These are phyloP conservation scores for Wallacemonas sp. DNA, from an alignment of 208 protist genomes.

Conservation along the genomic window DNA sequence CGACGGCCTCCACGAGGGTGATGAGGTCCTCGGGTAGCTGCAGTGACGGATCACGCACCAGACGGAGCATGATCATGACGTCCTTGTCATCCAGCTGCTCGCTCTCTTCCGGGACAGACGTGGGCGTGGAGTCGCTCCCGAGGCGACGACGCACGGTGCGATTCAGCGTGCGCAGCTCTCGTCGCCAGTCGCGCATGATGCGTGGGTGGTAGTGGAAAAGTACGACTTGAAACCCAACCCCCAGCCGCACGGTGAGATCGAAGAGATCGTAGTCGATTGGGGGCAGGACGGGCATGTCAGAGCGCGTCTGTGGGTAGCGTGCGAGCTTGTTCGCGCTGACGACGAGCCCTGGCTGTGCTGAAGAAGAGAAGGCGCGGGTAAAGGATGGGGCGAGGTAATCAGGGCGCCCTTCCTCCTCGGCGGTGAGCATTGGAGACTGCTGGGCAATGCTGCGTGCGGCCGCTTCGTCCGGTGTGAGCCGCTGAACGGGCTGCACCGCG, in stretches of 20 bases:
- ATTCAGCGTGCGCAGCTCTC: conserved; percentile 39
- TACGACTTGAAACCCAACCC: conserved; percentile 39
- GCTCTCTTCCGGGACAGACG: background rate
- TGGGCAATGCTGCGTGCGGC: conserved; percentile 26
- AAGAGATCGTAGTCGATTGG: conserved; percentile 87
- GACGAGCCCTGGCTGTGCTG: conserved; percentile 16
- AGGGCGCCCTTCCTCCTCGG: conserved; percentile 57
- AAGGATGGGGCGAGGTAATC: conserved; percentile 55
- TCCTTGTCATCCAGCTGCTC: conserved; percentile 29
- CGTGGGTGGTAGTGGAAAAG: conserved; percentile 78
- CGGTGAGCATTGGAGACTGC: conserved; percentile 60
- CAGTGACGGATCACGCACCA: conserved; percentile 72
- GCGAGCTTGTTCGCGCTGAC: conserved; percentile 69
- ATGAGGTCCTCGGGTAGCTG: conserved; percentile 72
- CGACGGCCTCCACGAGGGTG: conserved; percentile 62
- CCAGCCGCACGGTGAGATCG: conserved; percentile 65
- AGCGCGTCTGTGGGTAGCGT: conserved; percentile 50
- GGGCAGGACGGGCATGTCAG: conserved; percentile 51
- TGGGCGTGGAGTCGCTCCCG: background rate
- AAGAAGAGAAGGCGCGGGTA: conserved; percentile 43
- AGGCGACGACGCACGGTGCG: background rate
- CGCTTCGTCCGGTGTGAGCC: conserved; percentile 5
- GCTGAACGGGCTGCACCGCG: background rate
- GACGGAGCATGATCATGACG: conserved; percentile 54
- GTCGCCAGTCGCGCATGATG: conserved; percentile 69